Conservation (phyloP, 75 land plant genomes). For the Chamaecyparis obtusa region DNA sequence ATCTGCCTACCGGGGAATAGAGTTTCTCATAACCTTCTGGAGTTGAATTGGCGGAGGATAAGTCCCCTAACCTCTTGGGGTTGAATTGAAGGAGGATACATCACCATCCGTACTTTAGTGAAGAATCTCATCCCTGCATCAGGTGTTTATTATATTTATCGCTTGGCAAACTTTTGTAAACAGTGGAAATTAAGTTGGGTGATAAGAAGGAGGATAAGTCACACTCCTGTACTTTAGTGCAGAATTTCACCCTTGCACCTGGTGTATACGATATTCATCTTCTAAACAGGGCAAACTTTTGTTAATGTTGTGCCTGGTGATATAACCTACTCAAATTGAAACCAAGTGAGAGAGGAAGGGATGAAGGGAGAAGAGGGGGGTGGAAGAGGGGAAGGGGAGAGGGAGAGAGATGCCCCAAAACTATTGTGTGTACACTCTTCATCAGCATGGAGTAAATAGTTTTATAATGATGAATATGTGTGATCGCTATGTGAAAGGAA, state of each 20-base stretch:
- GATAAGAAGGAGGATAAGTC: not conserved
- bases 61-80: not conserved
- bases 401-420: not conserved
- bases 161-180: not conserved
- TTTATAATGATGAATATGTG: not conserved
- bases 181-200: not conserved
- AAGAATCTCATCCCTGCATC: not conserved
- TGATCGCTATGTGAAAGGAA: not conserved
- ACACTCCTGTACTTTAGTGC: not conserved
- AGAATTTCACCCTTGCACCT: not conserved
- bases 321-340: not conserved
- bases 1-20: not conserved
- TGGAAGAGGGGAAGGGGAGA: too few species aligned
- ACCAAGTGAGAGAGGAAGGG: too few species aligned
- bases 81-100: not conserved
- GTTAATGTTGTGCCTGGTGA: not conserved
- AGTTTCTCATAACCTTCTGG: not conserved
- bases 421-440: not conserved
- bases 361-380: too few species aligned
- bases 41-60: not conserved
- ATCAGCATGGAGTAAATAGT: not conserved
- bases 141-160: not conserved
- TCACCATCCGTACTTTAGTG: not conserved
- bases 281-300: not conserved
- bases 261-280: not conserved